Base-by-base conservation (phyloP, 768 basidiomycete genomes). In the Kwoniella dendrophila region DNA sequence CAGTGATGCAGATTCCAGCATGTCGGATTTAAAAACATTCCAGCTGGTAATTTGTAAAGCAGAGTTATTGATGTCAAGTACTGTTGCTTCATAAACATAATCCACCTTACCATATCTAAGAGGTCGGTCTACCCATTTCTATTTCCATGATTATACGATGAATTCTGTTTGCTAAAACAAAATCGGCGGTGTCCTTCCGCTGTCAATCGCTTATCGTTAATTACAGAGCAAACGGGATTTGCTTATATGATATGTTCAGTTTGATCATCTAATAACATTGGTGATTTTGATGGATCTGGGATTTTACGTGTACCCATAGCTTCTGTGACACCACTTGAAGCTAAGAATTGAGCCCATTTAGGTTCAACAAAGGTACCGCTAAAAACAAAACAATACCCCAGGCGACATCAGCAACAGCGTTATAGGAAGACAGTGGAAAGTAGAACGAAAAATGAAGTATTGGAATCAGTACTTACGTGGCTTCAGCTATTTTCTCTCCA, bases 341-440 rank as follows among this genome's bases (percentile, higher is more conserved):
- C 85, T 27, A 96, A 82, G 51, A 92, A 81, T 59, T 87, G 86
- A 2, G 93, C 89, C 70, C 94, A 92, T 60, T 86, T 86, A 1
- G 94, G 94, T 71, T 97, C 92, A 14, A 97, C 86, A 71, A 95
- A 96, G 36, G 88, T 82, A 0, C 85, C 90, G 0, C 90, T 91
- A 72, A 6, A 29, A 38, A 38, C 4, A 18, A 26, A 18, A 7
- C 8, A 27, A n/a, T 20, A 8, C 61, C 29, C 40, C 16, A 36
- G 50, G 34, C 7, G 16, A 22, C 24, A 33, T 32, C 14, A 56
- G 29, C 4, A 5, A 29, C 24, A 5, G 45, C 18, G 41, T 22
- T 27, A 16, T 41, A 32, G 51, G 20, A 20, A 6, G 6, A n/a
- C 20, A 6, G 20, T 44, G 5, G 6, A 20, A 12, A 27, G 27